phyloP scores from a whole-genome alignment of 495 filamentous ascomycete genomes.

The Cladorrhinum samala region DNA sequence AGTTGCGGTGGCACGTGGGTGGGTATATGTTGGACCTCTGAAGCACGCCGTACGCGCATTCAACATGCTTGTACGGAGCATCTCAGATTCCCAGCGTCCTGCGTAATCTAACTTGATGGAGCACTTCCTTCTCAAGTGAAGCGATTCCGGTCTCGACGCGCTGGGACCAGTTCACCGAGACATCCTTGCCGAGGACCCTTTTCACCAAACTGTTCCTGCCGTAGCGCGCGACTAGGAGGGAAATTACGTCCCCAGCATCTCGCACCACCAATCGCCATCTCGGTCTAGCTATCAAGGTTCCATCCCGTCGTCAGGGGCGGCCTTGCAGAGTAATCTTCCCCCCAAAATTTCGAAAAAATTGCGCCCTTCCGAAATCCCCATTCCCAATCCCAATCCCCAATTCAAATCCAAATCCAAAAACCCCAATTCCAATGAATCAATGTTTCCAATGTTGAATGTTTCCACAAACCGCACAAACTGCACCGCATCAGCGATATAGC shows the following conservation, averaged over 20 bases:
- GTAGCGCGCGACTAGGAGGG: slow-evolving; percentile 31
- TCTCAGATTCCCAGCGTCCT: no score
- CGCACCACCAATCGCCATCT: neutral
- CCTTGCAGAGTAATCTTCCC: neutral
- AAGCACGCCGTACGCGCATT: no score
- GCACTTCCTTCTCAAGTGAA: neutral
- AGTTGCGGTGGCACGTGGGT: no score
- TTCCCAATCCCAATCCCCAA: no score
- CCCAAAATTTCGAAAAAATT: neutral
- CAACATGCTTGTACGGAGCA: no score
- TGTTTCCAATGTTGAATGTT: no score
- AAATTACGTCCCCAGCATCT: slow-evolving; percentile 17
- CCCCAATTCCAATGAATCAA: no score
- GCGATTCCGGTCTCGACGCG: neutral
- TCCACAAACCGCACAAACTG: no score
- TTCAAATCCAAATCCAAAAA: no score
- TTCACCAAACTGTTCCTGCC: slow-evolving; percentile 21
- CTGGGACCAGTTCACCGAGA: neutral
- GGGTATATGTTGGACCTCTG: no score
- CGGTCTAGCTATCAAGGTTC: neutral
- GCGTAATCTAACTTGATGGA: slow-evolving; percentile 5
- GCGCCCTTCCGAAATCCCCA: neutral
- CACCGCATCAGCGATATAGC: no score
- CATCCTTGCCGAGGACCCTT: slow-evolving; percentile 4
- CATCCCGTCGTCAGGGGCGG: slow-evolving; percentile 6